Evolutionary conservation across 257 asterid genomes (phyloP).

Genomic region (Nicotiana noctiflora): DNA sequence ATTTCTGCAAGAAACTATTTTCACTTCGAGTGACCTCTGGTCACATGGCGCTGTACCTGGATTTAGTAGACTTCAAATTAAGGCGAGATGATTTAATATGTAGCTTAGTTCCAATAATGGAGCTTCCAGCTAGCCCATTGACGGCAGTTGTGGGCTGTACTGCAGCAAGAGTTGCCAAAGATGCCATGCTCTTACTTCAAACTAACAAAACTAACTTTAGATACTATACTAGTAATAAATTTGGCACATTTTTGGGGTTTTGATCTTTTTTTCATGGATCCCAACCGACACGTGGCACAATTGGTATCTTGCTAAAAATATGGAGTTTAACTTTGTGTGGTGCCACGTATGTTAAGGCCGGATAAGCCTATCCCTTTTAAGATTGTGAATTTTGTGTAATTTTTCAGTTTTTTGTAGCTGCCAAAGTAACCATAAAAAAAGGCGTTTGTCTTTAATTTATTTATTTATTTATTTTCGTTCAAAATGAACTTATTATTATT

Average conservation of each 20-base stretch:
- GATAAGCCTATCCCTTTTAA: constrained; percentile 49
- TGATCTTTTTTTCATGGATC: constrained; percentile 23
- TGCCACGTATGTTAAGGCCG: constrained; percentile 24
- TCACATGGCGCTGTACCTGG: constrained; percentile 29
- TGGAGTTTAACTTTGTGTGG: constrained; percentile 24
- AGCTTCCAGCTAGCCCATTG: constrained; percentile 88
- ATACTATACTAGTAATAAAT: not conserved
- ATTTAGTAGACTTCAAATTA: constrained; percentile 42
- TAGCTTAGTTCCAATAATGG: constrained; percentile 74
- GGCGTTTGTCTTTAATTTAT: too few relatives aligned
- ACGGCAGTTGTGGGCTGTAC: constrained; percentile 51
- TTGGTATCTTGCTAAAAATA: constrained; percentile 22
- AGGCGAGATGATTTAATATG: constrained; percentile 49
- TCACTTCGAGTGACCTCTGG: too few relatives aligned
- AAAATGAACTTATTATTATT: too few relatives aligned
- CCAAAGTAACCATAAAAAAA: not conserved
- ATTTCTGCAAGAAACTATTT: too few relatives aligned
- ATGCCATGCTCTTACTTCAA: constrained; percentile 48
- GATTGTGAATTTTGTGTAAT: not conserved
- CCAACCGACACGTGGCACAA: constrained; percentile 45
- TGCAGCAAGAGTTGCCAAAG: constrained; percentile 58
- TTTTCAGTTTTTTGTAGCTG: not conserved
- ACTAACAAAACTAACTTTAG: constrained; percentile 16
- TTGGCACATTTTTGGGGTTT: not conserved
- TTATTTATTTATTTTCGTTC: too few relatives aligned